Evolutionary conservation across 2,329 filamentous ascomycete genomes (phyloP), one percentile per base, ranked within the genome.

Genomic region (Cercospora brassicicola): DNA sequence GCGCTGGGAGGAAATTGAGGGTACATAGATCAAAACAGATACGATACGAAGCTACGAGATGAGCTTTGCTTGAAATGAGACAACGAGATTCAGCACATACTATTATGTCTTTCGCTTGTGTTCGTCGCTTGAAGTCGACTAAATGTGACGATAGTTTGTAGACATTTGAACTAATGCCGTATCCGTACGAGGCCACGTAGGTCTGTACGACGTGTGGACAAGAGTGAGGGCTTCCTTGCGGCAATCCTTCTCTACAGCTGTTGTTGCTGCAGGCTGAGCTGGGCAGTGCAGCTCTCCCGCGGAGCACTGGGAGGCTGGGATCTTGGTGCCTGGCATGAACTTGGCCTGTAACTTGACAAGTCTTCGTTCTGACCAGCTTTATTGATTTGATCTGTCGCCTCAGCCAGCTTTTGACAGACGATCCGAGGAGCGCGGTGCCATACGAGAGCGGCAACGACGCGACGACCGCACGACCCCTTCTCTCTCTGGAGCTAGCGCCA

Each of bases 61-160:
- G 59, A 36, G 30, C 51, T 62, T 18, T 51, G 65, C 65, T 62
- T 59, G 59, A 15, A 67, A 67, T 67, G 65, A 67, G 51, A 63
- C 18, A 63, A 63, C 51, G 65, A 59, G n/a, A 33, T 59, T 36
- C 31, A n/a, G 26, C 26, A 28, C 26, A 33, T 31, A 10, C 13
- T n/a, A 9, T 7, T 0, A 1, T 13, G 6, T 28, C 23, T 56
- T 56, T 57, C 26, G 11, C 26, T 30, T 30, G 26, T 11, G 28
- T 18, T 30, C 4, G 28, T 57, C 23, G n/a, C 4, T 18, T 57
- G 30, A 15, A 20, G 6, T 26, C 23, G 48, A 26, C 30, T 6
- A 4, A n/a, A 23, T 2, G 48, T n/a, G 0, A 15, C 3, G 6
- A 2, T 6, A 9, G 1, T 55, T 2, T 30, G 23, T 13, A 7